Conservation (phyloP, 176 grass and related monocot genomes). For the Avena eriantha region DNA sequence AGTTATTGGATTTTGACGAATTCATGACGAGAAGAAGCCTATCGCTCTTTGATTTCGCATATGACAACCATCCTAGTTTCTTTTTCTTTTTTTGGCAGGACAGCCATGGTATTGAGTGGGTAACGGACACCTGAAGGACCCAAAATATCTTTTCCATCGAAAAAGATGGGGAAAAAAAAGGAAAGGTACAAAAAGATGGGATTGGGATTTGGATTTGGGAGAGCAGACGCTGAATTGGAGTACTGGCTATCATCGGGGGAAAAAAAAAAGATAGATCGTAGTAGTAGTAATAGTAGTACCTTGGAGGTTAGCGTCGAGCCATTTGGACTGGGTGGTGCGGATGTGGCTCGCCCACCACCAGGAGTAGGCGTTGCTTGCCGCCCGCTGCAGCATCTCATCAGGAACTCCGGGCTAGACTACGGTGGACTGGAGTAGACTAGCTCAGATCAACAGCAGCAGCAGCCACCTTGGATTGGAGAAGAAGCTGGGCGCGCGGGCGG, state of each 20-base stretch:
- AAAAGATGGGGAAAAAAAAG: neutral
- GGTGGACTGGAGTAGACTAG: neutral
- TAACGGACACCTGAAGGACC: constrained; percentile 16
- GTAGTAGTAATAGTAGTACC: neutral
- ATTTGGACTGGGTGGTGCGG: constrained; percentile 83
- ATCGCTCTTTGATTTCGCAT: neutral
- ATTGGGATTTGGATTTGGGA: neutral
- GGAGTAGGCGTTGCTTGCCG: constrained; percentile 83
- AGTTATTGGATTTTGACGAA: neutral
- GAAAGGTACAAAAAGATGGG: neutral
- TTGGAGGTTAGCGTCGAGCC: constrained; percentile 79
- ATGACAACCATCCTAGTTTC: neutral
- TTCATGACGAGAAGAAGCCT: neutral
- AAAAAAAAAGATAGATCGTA: neutral
- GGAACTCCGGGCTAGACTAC: neutral
- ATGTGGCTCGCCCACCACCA: constrained; percentile 94
- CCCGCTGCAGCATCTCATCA: constrained; percentile 74
- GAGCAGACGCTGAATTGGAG: neutral
- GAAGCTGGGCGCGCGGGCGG: neutral
- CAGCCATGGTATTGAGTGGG: neutral
- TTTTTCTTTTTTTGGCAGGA: neutral
- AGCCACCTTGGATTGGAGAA: neutral
- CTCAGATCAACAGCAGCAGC: neutral
- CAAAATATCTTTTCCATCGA: neutral
- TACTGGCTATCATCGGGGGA: neutral